Evolutionary conservation across 148 eudicot genomes (phyloP).

Genomic region (Silene conica): DNA sequence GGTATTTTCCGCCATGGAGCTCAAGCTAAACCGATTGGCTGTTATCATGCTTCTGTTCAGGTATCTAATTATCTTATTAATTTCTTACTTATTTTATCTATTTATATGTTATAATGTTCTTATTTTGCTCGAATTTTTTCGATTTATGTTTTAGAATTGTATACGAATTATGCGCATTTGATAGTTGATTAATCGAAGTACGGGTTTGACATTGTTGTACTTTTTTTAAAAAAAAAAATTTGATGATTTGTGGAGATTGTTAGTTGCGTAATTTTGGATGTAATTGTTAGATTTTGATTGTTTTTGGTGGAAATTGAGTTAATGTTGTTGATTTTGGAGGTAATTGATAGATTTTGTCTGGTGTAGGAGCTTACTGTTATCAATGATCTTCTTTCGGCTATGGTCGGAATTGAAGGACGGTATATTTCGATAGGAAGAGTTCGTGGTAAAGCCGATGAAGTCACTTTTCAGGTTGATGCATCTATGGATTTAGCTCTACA

Average conservation of each 20-base stretch:
- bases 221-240: not conserved
- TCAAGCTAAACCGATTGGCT: constrained; percentile 63
- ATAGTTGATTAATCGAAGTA: not conserved
- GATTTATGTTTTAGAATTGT: not conserved
- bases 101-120: not conserved
- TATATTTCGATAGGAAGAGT: constrained; percentile 67
- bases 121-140: not conserved
- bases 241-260: not conserved
- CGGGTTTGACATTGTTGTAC: not conserved
- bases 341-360: constrained; percentile 12
- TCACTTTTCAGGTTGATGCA: constrained; percentile 69
- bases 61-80: constrained; percentile 28
- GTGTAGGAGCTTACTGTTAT: constrained; percentile 82
- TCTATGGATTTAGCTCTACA: constrained; percentile 98
- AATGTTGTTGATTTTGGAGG: constrained; percentile 7
- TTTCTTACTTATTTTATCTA: not conserved
- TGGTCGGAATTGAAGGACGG: constrained; percentile 93
- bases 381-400: constrained; percentile 78
- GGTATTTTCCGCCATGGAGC: constrained; percentile 18
- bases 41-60: constrained; percentile 81
- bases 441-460: constrained; percentile 40
- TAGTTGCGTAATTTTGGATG: not conserved
- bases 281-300: not conserved
- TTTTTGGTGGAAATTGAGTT: constrained; percentile 6
- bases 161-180: not conserved